Base-by-base conservation (phyloP, 2,329 filamentous ascomycete species). In the Coniochaeta sp. region DNA sequence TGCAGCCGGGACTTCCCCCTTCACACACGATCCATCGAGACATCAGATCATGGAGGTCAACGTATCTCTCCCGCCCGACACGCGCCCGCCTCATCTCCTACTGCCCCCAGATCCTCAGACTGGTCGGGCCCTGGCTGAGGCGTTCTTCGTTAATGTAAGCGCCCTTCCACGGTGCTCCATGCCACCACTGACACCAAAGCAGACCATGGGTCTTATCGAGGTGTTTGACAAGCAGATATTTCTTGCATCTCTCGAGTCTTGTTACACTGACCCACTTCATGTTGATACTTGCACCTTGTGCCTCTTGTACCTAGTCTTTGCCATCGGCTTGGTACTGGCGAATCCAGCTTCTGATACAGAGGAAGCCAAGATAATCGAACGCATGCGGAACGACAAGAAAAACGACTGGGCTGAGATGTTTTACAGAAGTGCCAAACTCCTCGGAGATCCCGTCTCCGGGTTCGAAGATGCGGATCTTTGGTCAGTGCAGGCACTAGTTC, bases 401-500 rank as follows among this genome's bases (percentile, higher is more conserved):
- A 69, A 76, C 1, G 80, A 83, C 63, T 76, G 81, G 64, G 82
- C 84, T n/a, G 85, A 89, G 64, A 71, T 82, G 12, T 87, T 88
- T 67, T 89, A 85, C 66, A 73, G 79, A 17, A 84, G 80, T 63
- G 86, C 85, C 6, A 84, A 81, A 64, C 76, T 74, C 47, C 72
- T 87, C 17, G 73, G 73, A 19, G 74, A 79, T 54, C 72, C 75
- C 1, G 69, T 75, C 1, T 70, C 73, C 3, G 77, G 82, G 0
- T 80, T 87, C 56, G 85, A 88, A 66, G 82, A 87, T 65, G 82
- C 81, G 24, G 81, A 86, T 60, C 81, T 89, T 61, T 87, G 85
- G 82, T 84, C 83, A 14, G 79, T 89, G 55, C 85, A 89, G 67
- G 84, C 84, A 1, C 72, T 88, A 50, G 72, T 83, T 0, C 72